Percentiles rank a stretch among this genome's conserved stretches.
Conservation (phyloP, 2,329 filamentous ascomycete genomes). For the Talaromyces marneffei region DNA sequence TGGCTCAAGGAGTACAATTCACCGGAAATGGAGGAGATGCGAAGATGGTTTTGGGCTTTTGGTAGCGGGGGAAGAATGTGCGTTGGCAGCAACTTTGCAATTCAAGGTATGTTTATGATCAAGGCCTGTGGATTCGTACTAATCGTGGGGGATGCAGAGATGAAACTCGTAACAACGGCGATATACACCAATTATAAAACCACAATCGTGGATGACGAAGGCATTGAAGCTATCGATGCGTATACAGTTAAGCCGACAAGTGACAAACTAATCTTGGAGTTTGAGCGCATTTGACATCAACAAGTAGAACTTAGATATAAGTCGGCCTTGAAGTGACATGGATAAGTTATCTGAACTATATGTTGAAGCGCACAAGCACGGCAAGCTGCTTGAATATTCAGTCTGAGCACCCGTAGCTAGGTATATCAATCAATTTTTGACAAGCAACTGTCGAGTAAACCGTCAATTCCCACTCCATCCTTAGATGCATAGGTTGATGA, state of each 20-base stretch:
- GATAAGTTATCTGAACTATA: not conserved
- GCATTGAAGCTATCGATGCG: conserved; percentile 60
- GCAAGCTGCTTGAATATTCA: not conserved
- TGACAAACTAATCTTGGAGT: conserved; percentile 55
- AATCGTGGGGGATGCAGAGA: conserved; percentile 48
- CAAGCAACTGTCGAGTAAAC: no score
- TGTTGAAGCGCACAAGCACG: not conserved
- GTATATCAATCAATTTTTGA: not conserved
- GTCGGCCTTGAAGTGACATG: not conserved
- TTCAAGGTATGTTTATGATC: conserved; percentile 38
- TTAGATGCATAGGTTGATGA: not conserved
- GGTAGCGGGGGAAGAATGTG: conserved; percentile 48
- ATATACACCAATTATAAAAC: conserved; percentile 65
- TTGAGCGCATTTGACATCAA: conserved; percentile 33
- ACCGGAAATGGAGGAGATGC: conserved; percentile 38
- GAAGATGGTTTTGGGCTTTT: conserved; percentile 48
- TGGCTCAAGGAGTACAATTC: conserved; percentile 42
- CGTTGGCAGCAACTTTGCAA: conserved; percentile 44
- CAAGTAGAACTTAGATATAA: not conserved
- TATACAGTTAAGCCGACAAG: conserved; percentile 57
- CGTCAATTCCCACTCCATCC: not conserved
- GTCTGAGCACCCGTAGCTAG: not conserved
- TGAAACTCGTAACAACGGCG: conserved; percentile 64
- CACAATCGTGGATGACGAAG: conserved; percentile 55
- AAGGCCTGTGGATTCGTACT: not conserved